These are phyloP conservation scores for Fusarium sacchari DNA, from an alignment of 2,329 filamentous ascomycete genomes.

Conservation along the genomic window DNA sequence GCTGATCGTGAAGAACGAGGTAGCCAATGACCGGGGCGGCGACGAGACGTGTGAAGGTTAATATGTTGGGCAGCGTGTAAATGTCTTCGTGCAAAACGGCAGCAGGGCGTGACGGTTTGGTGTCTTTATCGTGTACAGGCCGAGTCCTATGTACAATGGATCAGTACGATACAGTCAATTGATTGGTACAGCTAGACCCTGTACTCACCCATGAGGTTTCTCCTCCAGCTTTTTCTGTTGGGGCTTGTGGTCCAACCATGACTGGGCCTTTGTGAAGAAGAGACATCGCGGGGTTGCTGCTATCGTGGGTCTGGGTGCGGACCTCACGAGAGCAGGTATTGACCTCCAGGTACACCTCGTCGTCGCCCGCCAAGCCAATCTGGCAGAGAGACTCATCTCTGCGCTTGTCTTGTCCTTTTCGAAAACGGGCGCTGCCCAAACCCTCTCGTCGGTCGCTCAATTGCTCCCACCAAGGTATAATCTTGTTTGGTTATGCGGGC, in stretches of 20 bases:
- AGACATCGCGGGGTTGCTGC: slow-evolving; percentile 13
- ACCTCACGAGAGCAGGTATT: slow-evolving; percentile 8
- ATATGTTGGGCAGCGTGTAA: slow-evolving; percentile 93
- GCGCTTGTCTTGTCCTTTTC: slow-evolving; percentile 1
- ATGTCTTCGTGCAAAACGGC: slow-evolving; percentile 77
- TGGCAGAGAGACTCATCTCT: slow-evolving; percentile 27
- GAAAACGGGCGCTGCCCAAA: slow-evolving; percentile 4
- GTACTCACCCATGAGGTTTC: slow-evolving; percentile 5
- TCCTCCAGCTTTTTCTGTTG: slow-evolving; percentile 14
- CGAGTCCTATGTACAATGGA: slow-evolving; percentile 6
- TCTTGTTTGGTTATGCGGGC: background rate
- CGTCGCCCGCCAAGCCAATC: slow-evolving; percentile 26
- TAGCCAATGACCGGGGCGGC: slow-evolving; percentile 90
- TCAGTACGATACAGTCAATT: background rate
- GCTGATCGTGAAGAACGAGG: slow-evolving; percentile 83
- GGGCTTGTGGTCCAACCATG: slow-evolving; percentile 30
- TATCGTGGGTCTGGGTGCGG: slow-evolving; percentile 10
- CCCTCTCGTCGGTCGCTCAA: slow-evolving; percentile 13
- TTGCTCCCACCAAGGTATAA: background rate
- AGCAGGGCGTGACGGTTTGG: background rate
- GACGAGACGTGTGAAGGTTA: slow-evolving; percentile 86
- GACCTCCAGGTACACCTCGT: slow-evolving; percentile 9
- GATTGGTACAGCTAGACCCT: background rate
- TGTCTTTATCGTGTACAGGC: background rate
- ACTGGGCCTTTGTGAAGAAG: slow-evolving; percentile 40